These are phyloP conservation scores for Pythium volutum DNA, from an alignment of 352 stramenopile species.

Conservation along the genomic window DNA sequence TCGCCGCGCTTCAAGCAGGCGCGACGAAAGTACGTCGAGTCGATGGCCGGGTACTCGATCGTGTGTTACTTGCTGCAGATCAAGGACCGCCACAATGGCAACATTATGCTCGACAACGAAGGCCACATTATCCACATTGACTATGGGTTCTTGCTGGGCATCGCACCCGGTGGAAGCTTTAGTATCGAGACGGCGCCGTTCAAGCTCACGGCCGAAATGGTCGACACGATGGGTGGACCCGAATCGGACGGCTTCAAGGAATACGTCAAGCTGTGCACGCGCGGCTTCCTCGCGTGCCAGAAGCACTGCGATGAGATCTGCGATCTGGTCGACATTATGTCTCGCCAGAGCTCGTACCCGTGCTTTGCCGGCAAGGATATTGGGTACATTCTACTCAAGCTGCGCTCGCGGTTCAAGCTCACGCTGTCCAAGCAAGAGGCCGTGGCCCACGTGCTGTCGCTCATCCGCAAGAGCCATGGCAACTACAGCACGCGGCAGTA, in stretches of 20 bases:
- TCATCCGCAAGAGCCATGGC: conserved; percentile 91
- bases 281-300: conserved; percentile 96
- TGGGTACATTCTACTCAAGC: conserved; percentile 80
- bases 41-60: conserved; percentile 97
- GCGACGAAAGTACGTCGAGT: conserved; percentile 95
- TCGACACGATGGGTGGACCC: conserved; percentile 95
- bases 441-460: conserved; percentile 87
- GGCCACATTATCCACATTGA: conserved; percentile 99
- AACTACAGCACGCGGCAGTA: conserved; percentile 93
- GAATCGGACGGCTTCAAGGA: conserved; percentile 93
- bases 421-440: conserved; percentile 86
- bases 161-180: conserved; percentile 97
- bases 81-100: conserved; percentile 99
- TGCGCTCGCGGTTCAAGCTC: conserved; percentile 88
- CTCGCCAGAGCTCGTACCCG: conserved; percentile 93
- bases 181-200: conserved; percentile 99
- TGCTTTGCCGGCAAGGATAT: conserved; percentile 92
- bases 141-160: conserved; percentile 99
- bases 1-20: conserved; percentile 90
- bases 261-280: conserved; percentile 97
- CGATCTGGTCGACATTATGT: conserved; percentile 97
- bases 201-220: conserved; percentile 99
- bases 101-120: conserved; percentile 99
- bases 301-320: conserved; percentile 94
- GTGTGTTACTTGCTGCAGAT: conserved; percentile 98